phyloP scores from a whole-genome alignment of 768 basidiomycete genomes.

The Phaffia australis region DNA sequence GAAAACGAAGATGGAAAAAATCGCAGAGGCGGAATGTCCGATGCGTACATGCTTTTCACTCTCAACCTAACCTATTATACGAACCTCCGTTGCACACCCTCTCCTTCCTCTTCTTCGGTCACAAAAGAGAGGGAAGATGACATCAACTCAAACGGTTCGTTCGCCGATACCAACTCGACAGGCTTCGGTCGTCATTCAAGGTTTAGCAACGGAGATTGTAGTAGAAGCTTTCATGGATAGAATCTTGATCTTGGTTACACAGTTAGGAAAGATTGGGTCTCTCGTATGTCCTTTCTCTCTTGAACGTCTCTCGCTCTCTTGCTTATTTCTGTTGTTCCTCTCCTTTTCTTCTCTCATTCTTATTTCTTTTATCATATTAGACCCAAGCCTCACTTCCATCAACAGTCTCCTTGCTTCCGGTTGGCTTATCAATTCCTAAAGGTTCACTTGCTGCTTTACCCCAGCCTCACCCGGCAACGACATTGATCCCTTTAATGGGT shows the following conservation, averaged over 20 bases:
- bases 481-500: slow-evolving; percentile 1
- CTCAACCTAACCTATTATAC: too few species aligned
- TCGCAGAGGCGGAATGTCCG: too few species aligned
- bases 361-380: background rate
- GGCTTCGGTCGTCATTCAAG: background rate
- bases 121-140: too few species aligned
- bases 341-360: background rate
- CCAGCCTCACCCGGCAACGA: slow-evolving; percentile 5
- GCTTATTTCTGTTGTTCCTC: background rate
- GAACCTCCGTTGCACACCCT: too few species aligned
- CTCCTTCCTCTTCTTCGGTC: too few species aligned
- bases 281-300: background rate
- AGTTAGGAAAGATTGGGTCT: slow-evolving; percentile 14
- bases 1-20: too few species aligned
- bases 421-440: background rate
- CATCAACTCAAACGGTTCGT: too few species aligned
- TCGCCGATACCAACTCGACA: too few species aligned
- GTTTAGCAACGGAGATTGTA: background rate
- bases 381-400: slow-evolving; percentile 12
- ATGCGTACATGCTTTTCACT: too few species aligned
- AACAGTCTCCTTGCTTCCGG: slow-evolving; percentile 6
- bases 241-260: slow-evolving; percentile 11
- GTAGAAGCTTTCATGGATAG: slow-evolving; percentile 9
- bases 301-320: too few species aligned
- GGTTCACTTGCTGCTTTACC: slow-evolving; percentile 6